phyloP scores from a whole-genome alignment of 139 green algal species.

The Zygnema circumcarinatum region DNA sequence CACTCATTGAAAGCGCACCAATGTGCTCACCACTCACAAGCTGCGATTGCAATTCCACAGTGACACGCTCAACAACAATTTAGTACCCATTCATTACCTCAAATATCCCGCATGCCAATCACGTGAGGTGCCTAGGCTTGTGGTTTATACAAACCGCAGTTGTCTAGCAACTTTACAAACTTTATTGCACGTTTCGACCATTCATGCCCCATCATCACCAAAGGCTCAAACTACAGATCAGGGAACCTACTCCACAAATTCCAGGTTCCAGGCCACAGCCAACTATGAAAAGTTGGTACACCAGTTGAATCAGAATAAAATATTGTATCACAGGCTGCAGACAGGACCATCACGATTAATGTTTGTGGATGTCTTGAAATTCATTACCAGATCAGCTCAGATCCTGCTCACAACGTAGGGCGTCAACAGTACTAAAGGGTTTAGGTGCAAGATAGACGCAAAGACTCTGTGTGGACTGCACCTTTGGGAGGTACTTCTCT shows the following conservation, averaged over 20 bases:
- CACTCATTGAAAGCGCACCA: constrained; percentile 88
- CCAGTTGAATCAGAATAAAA: no score
- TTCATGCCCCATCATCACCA: not conserved
- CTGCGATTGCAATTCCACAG: not conserved
- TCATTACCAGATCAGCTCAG: not conserved
- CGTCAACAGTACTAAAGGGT: not conserved
- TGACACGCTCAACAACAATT: not conserved
- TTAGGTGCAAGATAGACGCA: not conserved
- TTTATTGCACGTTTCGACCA: not conserved
- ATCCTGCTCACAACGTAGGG: not conserved
- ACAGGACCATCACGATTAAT: not conserved
- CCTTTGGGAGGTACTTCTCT: constrained; percentile 76
- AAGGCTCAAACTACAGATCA: no score
- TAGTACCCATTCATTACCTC: not conserved
- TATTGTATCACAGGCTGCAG: no score
- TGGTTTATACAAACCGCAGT: not conserved
- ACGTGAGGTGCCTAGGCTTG: no score
- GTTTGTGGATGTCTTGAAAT: not conserved
- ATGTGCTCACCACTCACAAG: constrained; percentile 80
- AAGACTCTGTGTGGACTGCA: constrained; percentile 3
- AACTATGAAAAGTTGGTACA: no score
- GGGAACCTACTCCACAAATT: no score
- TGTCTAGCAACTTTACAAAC: constrained; percentile 3
- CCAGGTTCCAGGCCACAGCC: no score
- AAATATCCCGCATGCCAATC: no score